phyloP scores from a whole-genome alignment of 768 basidiomycete species.

The Mycena chlorophos region DNA sequence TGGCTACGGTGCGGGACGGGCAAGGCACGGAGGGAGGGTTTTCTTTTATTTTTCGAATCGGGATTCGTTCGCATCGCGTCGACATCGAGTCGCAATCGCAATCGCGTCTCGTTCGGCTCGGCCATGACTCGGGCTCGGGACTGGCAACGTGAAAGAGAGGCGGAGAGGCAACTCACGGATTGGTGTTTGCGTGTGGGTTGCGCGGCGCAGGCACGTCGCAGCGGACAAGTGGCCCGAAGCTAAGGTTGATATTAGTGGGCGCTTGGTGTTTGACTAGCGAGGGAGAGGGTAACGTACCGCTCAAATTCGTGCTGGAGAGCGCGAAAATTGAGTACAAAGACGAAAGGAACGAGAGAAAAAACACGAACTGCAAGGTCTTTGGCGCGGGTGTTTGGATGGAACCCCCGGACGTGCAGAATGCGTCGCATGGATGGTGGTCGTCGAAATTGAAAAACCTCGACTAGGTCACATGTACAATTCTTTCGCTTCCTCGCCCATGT shows the following conservation, averaged over 20 bases:
- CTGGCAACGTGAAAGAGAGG: slow-evolving; percentile 26
- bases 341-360: too few relatives aligned
- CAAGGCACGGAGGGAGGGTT: slow-evolving; percentile 11
- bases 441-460: too few relatives aligned
- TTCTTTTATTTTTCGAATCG: background rate
- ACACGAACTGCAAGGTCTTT: too few relatives aligned
- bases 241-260: slow-evolving; percentile 32
- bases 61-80: slow-evolving; percentile 16
- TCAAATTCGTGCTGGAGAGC: too few relatives aligned
- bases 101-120: slow-evolving; percentile 28
- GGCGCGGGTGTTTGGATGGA: too few relatives aligned
- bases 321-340: too few relatives aligned
- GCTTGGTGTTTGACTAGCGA: background rate
- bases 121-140: too few relatives aligned
- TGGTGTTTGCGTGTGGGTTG: slow-evolving; percentile 69
- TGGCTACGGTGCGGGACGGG: slow-evolving; percentile 32
- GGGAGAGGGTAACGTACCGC: background rate
- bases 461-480: too few relatives aligned
- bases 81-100: slow-evolving; percentile 17
- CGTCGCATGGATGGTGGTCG: too few relatives aligned
- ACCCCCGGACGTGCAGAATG: too few relatives aligned
- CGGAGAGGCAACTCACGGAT: slow-evolving; percentile 69
- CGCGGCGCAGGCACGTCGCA: slow-evolving; percentile 90
- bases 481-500: too few relatives aligned
- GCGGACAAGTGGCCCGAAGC: slow-evolving; percentile 79